Conservation (phyloP, 2,329 filamentous ascomycete genomes). For the Trichoderma sp. region DNA sequence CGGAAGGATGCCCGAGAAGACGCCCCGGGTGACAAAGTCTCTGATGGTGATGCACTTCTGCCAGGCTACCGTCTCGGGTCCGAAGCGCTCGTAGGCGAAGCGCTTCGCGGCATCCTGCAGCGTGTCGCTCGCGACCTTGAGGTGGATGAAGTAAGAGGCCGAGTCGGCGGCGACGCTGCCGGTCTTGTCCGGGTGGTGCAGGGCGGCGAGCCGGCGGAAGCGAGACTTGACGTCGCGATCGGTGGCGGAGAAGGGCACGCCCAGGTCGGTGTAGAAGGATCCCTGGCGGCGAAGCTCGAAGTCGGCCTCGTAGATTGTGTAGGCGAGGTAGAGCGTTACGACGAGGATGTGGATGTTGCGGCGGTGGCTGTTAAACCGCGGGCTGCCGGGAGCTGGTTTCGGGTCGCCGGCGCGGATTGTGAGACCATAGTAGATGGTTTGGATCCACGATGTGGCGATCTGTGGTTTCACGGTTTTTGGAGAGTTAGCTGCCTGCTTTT, state of each 20-base stretch:
- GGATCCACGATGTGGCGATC: slow-evolving; percentile 76
- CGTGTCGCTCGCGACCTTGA: slow-evolving; percentile 82
- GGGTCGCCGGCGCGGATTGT: slow-evolving; percentile 88
- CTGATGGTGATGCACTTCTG: slow-evolving; percentile 65
- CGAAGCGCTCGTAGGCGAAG: slow-evolving; percentile 90
- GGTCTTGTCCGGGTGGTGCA: slow-evolving; percentile 84
- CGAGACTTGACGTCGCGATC: slow-evolving; percentile 80
- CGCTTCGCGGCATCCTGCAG: slow-evolving; percentile 73
- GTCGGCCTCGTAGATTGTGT: slow-evolving; percentile 92
- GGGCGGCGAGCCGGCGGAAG: slow-evolving; percentile 74
- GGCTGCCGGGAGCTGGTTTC: slow-evolving; percentile 69
- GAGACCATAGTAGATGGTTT: slow-evolving; percentile 81
- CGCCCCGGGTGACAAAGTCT: slow-evolving; percentile 71
- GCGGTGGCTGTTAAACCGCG: slow-evolving; percentile 71
- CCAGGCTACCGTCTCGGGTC: slow-evolving; percentile 69
- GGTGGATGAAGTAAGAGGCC: slow-evolving; percentile 68
- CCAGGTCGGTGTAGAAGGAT: slow-evolving; percentile 79
- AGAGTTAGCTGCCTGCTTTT: slow-evolving; percentile 27
- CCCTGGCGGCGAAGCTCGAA: slow-evolving; percentile 70
- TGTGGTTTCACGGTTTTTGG: slow-evolving; percentile 38
- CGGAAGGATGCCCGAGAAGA: slow-evolving; percentile 57
- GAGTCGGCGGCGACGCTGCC: slow-evolving; percentile 38
- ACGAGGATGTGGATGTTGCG: slow-evolving; percentile 82
- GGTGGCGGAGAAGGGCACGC: slow-evolving; percentile 66
- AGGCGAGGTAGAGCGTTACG: slow-evolving; percentile 79